Evolutionary conservation across 768 basidiomycete species (phyloP).

Genomic region (Phylloporus arenicola): DNA sequence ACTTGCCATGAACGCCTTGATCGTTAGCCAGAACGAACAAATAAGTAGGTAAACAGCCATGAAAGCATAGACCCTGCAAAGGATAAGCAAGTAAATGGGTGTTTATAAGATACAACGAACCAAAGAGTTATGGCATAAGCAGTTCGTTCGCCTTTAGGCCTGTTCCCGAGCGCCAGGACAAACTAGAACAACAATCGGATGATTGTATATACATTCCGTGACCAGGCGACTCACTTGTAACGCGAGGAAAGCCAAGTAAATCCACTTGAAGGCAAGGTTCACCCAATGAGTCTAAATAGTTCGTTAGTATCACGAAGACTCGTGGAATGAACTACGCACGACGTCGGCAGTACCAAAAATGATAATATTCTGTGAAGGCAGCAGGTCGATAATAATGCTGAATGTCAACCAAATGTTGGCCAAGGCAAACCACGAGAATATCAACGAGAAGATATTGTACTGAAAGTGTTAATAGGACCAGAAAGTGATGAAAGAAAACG

Average conservation of each 20-base stretch:
- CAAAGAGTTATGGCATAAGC: slow-evolving; percentile 70
- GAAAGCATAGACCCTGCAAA: slow-evolving; percentile 74
- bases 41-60: slow-evolving; percentile 79
- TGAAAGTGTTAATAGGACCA: slow-evolving; percentile 25
- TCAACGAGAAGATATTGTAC: slow-evolving; percentile 80
- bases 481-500: neutral
- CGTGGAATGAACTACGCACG: slow-evolving; percentile 41
- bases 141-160: slow-evolving; percentile 82
- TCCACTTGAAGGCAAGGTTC: slow-evolving; percentile 77
- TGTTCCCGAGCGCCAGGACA: slow-evolving; percentile 68
- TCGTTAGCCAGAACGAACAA: slow-evolving; percentile 82
- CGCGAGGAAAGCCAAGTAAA: slow-evolving; percentile 80
- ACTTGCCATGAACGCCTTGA: slow-evolving; percentile 68
- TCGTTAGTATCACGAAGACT: neutral
- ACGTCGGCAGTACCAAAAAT: slow-evolving; percentile 70
- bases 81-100: slow-evolving; percentile 2
- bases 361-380: slow-evolving; percentile 47
- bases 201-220: neutral
- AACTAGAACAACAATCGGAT: slow-evolving; percentile 35
- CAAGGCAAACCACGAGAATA: slow-evolving; percentile 91
- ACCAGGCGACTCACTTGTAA: slow-evolving; percentile 47
- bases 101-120: slow-evolving; percentile 33
- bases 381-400: slow-evolving; percentile 87
- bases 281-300: slow-evolving; percentile 71
- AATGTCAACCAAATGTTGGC: slow-evolving; percentile 96